A percentile compares a stretch with the other conserved stretches of the same genome.
Conservation (phyloP, 179 eudicot genomes). For the Spergularia azorica region DNA sequence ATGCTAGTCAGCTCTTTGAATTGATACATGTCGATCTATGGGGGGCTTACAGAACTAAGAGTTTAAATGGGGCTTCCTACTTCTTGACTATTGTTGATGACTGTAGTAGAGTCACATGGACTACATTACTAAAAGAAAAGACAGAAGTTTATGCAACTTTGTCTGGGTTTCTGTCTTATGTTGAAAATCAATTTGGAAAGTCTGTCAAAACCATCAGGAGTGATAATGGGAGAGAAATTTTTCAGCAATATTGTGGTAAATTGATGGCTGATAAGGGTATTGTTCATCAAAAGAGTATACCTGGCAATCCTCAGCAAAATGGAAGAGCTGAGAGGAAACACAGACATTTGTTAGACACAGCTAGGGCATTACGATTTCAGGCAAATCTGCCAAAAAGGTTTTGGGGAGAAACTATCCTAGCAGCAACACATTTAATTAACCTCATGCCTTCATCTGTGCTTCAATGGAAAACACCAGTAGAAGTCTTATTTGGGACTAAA, state of each 20-base stretch:
- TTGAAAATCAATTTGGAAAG: neutral
- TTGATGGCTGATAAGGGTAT: neutral
- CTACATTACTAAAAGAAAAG: neutral
- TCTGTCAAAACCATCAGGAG: neutral
- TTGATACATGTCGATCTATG: neutral
- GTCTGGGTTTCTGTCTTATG: neutral
- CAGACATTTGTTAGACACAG: neutral
- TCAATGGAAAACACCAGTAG: neutral
- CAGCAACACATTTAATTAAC: neutral
- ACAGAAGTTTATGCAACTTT: neutral
- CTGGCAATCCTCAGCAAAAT: neutral
- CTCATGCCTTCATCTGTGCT: neutral
- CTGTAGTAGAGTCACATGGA: neutral
- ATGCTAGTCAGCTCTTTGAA: neutral
- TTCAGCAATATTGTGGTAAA: neutral
- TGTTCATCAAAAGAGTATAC: neutral
- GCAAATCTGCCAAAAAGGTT: neutral
- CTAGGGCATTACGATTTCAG: neutral
- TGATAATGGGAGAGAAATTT: neutral
- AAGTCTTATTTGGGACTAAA: neutral
- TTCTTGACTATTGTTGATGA: neutral
- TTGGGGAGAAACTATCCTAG: neutral
- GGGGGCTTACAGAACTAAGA: neutral
- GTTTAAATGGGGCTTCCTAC: neutral
- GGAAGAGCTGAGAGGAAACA: neutral